phyloP scores from a whole-genome alignment of 2,329 filamentous ascomycete species.

The Microdochium nivale region DNA sequence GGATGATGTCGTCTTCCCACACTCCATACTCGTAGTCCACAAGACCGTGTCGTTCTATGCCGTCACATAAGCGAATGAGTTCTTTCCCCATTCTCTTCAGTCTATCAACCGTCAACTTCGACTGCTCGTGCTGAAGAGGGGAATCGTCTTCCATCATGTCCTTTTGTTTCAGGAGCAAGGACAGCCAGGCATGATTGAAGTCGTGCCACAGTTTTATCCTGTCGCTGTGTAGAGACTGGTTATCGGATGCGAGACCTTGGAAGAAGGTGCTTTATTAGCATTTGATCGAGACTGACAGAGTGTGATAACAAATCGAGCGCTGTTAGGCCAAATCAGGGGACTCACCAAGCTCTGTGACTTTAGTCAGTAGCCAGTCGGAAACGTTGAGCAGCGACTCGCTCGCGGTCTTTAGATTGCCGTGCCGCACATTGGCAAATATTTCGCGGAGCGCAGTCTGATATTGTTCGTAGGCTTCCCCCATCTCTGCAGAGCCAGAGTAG shows the following conservation, averaged over 20 bases:
- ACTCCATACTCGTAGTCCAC: conserved; percentile 97
- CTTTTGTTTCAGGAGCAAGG: conserved; percentile 74
- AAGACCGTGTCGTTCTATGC: conserved; percentile 81
- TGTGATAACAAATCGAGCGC: too few species aligned
- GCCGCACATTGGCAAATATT: conserved; percentile 64
- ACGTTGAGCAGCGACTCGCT: conserved; percentile 43
- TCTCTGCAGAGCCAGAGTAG: conserved; percentile 42
- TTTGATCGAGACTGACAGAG: too few species aligned
- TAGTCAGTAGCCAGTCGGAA: conserved; percentile 47
- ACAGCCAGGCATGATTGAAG: conserved; percentile 89
- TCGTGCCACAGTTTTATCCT: conserved; percentile 84
- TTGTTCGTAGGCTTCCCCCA: conserved; percentile 61
- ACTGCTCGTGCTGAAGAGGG: conserved; percentile 48
- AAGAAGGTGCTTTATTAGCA: conserved; percentile 13
- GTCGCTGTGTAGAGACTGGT: conserved; percentile 65
- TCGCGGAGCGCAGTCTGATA: conserved; percentile 54
- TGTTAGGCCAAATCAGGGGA: too few species aligned
- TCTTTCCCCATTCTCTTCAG: conserved; percentile 77
- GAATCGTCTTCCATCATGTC: conserved; percentile 58
- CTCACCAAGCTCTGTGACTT: conserved; percentile 47
- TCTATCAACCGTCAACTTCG: conserved; percentile 57
- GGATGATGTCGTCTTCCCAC: conserved; percentile 87
- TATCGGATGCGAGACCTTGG: conserved; percentile 75
- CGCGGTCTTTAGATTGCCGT: conserved; percentile 37
- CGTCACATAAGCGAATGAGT: conserved; percentile 74